Conservation (phyloP, 495 filamentous ascomycete species). For the Cryomyces minteri region DNA sequence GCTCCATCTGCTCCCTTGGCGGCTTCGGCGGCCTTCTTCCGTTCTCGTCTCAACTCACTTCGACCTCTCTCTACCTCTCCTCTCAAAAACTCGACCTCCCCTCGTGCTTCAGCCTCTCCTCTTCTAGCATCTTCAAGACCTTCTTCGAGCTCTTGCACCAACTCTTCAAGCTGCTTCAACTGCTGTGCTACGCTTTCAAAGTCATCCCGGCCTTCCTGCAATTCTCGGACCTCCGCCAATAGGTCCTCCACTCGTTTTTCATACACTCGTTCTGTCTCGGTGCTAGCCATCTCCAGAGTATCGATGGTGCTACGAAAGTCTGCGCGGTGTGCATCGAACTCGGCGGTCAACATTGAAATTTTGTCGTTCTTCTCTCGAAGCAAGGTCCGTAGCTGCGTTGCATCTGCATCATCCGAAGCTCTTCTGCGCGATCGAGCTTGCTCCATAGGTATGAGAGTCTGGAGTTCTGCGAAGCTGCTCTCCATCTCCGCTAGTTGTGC, state of each 20-base stretch:
- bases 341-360: constrained; percentile 75
- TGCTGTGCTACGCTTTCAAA: constrained; percentile 80
- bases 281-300: constrained; percentile 86
- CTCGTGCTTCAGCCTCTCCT: constrained; percentile 92
- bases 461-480: constrained; percentile 52
- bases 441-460: constrained; percentile 33
- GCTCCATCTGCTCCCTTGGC: constrained; percentile 30
- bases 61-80: constrained; percentile 93
- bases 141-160: constrained; percentile 92
- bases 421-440: too few relatives aligned
- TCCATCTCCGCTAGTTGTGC: constrained; percentile 72
- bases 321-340: constrained; percentile 88
- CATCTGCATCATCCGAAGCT: constrained; percentile 24
- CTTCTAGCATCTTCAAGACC: constrained; percentile 87
- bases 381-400: constrained; percentile 55
- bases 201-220: constrained; percentile 68
- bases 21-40: constrained; percentile 64
- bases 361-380: constrained; percentile 93
- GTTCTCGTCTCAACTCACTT: constrained; percentile 70
- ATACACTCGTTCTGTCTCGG: constrained; percentile 95
- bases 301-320: constrained; percentile 96
- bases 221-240: constrained; percentile 63
- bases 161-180: constrained; percentile 85
- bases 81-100: constrained; percentile 88
- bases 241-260: constrained; percentile 83